Evolutionary conservation across 139 green algal species (phyloP).

Genomic region (Tetradesmus obliquus): DNA sequence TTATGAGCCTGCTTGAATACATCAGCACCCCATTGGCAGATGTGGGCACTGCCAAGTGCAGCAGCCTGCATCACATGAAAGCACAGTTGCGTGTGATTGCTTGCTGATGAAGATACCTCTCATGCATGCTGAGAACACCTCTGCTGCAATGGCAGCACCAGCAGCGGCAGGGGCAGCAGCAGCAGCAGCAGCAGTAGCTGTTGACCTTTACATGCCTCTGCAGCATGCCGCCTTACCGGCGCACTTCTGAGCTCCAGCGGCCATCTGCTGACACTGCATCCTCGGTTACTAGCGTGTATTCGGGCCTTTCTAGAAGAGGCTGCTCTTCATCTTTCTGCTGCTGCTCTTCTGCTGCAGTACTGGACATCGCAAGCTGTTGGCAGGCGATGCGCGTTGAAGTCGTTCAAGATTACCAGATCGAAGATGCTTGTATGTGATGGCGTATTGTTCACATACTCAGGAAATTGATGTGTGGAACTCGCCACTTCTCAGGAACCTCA

Average conservation of each 20-base stretch:
- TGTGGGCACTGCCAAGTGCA: conserved; percentile 1
- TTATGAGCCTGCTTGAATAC: conserved; percentile 21
- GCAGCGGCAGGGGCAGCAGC: not conserved
- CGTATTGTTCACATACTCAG: too few species aligned
- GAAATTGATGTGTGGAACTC: too few species aligned
- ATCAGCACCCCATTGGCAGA: not conserved
- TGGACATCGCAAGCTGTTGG: too few species aligned
- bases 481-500: too few species aligned
- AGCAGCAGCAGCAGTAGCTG: not conserved
- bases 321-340: not conserved
- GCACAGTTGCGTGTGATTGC: too few species aligned
- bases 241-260: not conserved
- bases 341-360: not conserved
- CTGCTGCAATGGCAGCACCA: too few species aligned
- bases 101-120: too few species aligned
- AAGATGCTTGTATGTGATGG: too few species aligned
- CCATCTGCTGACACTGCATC: not conserved
- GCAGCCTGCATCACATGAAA: not conserved
- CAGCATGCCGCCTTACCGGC: not conserved
- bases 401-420: too few species aligned
- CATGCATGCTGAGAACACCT: too few species aligned
- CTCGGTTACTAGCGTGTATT: not conserved
- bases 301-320: not conserved
- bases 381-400: too few species aligned
- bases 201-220: not conserved